Evolutionary conservation across 2,329 filamentous ascomycete genomes (phyloP).

Genomic region (Phyllosticta paracitricarpa): DNA sequence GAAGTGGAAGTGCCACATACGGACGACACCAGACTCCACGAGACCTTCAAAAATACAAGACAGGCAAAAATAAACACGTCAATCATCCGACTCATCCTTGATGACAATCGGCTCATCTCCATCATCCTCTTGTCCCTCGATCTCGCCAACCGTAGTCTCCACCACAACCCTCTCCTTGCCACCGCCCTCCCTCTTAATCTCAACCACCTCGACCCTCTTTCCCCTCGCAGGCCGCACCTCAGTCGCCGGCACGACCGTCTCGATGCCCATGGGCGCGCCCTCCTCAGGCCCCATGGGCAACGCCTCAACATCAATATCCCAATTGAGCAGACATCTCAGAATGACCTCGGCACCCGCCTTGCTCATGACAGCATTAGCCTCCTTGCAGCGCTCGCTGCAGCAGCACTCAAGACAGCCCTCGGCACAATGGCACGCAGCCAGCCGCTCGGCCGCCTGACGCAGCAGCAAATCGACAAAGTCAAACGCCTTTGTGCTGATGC

Average conservation of each 20-base stretch:
- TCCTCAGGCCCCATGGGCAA: constrained; percentile 65
- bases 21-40: too few relatives aligned
- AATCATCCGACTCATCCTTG: neutral
- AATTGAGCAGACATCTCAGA: constrained; percentile 62
- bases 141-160: neutral
- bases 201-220: constrained; percentile 30
- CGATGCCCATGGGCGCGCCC: constrained; percentile 57
- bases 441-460: constrained; percentile 61
- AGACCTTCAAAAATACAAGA: too few relatives aligned
- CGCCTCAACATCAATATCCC: constrained; percentile 71
- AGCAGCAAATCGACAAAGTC: constrained; percentile 80
- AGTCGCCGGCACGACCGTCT: constrained; percentile 69
- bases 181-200: constrained; percentile 13
- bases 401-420: constrained; percentile 87
- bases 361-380: constrained; percentile 85
- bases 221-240: constrained; percentile 47
- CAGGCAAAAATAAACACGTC: neutral
- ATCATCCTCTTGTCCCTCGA: neutral
- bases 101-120: neutral
- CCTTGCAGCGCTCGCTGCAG: constrained; percentile 71
- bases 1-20: too few relatives aligned
- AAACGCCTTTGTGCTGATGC: constrained; percentile 86
- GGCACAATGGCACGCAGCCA: constrained; percentile 65
- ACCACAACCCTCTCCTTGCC: neutral
- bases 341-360: constrained; percentile 81